A percentile compares a stretch with the other conserved stretches of the same genome.
These are phyloP conservation scores for Vigna mungo DNA, from an alignment of 306 rosid genomes.

Conservation along the genomic window DNA sequence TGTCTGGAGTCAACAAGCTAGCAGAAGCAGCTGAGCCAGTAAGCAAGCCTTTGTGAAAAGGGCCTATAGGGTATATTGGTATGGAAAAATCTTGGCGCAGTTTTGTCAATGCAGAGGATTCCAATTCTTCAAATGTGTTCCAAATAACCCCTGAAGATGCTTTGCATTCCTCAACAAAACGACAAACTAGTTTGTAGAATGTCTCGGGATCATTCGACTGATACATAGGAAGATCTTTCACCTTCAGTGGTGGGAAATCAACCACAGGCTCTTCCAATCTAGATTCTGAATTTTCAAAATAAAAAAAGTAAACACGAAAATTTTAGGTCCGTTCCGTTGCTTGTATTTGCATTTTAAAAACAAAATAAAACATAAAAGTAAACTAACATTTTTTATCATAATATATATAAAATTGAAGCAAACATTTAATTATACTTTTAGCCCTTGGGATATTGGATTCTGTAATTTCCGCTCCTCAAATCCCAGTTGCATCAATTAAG, in stretches of 20 bases:
- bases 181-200: slow-evolving; percentile 32
- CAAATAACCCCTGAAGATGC: slow-evolving; percentile 66
- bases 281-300: slow-evolving; percentile 45
- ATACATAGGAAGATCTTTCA: slow-evolving; percentile 63
- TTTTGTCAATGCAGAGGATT: slow-evolving; percentile 46
- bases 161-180: slow-evolving; percentile 43
- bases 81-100: slow-evolving; percentile 41
- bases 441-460: not conserved
- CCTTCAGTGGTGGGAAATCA: slow-evolving; percentile 61
- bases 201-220: slow-evolving; percentile 21
- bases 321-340: not conserved
- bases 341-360: slow-evolving; percentile 15
- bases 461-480: not conserved
- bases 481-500: no score
- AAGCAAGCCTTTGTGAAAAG: slow-evolving; percentile 58
- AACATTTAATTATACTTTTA: not conserved
- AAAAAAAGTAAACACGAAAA: not conserved
- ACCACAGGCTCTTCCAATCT: slow-evolving; percentile 55
- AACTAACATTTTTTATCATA: not conserved
- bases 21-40: slow-evolving; percentile 40
- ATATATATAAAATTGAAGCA: not conserved
- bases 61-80: slow-evolving; percentile 70
- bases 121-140: slow-evolving; percentile 66
- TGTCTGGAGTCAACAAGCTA: slow-evolving; percentile 55
- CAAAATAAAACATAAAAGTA: not conserved